Evolutionary conservation across 306 rosid species (phyloP).

Genomic region (Quercus glauca): DNA sequence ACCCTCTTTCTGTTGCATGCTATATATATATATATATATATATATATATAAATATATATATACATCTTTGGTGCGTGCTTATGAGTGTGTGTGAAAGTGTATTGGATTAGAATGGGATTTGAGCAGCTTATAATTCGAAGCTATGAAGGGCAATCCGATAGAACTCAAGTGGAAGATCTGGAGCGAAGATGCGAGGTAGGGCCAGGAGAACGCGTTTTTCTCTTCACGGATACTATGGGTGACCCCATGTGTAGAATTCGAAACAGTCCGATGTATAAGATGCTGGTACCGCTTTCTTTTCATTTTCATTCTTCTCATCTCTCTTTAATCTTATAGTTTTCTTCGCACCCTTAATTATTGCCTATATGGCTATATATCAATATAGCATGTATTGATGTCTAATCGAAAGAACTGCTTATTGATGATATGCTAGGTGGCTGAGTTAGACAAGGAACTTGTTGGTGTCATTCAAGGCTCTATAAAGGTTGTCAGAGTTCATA

Average conservation of each 20-base stretch:
- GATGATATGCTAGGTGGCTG: slow-evolving; percentile 56
- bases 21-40: background rate
- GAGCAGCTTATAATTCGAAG: slow-evolving; percentile 49
- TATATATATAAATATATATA: no score
- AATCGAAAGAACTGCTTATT: background rate
- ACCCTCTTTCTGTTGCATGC: slow-evolving; percentile 3
- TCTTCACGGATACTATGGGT: slow-evolving; percentile 89
- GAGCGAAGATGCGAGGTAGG: slow-evolving; percentile 85
- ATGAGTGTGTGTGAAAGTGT: background rate
- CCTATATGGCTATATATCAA: background rate
- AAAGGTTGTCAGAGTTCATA: slow-evolving; percentile 59
- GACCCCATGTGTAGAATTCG: slow-evolving; percentile 98
- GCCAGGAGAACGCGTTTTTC: slow-evolving; percentile 60
- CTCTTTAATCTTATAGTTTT: background rate
- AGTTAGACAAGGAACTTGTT: slow-evolving; percentile 59
- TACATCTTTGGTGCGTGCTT: no score
- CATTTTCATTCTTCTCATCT: background rate
- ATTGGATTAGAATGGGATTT: slow-evolving; percentile 41
- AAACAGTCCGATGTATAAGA: slow-evolving; percentile 77
- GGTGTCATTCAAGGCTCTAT: slow-evolving; percentile 89
- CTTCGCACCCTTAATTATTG: background rate
- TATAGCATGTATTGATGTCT: background rate
- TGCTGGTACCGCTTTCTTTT: slow-evolving; percentile 62
- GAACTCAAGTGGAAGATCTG: slow-evolving; percentile 72
- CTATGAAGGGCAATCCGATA: slow-evolving; percentile 59